Percentiles rank a stretch among this genome's conserved stretches.
phyloP scores from a whole-genome alignment of 176 grass and related monocot species.

The Saccharum officinarum region DNA sequence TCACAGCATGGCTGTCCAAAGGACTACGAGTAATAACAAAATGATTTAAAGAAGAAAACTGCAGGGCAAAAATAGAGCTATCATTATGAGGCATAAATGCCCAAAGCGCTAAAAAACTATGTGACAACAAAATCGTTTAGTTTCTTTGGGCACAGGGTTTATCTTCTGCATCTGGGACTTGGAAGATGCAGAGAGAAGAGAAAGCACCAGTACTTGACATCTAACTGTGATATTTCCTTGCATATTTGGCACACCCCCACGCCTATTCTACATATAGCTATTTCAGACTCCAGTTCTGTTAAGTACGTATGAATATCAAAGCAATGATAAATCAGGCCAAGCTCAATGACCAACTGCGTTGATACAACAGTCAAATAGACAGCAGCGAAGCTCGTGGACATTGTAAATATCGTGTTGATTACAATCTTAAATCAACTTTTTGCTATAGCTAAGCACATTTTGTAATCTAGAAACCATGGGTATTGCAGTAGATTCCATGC shows the following conservation, averaged over 20 bases:
- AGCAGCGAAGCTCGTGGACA: neutral
- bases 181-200: neutral
- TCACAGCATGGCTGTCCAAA: conserved; percentile 6
- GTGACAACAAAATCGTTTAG: neutral
- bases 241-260: neutral
- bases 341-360: neutral
- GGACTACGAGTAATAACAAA: neutral
- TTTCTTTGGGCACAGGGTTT: neutral
- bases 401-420: neutral
- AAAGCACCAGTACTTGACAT: neutral
- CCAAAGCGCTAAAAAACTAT: neutral
- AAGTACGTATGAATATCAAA: neutral
- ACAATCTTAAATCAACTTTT: neutral
- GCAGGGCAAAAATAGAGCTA: neutral
- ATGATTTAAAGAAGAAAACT: neutral
- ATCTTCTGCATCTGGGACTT: neutral
- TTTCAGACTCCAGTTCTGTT: neutral
- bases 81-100: neutral
- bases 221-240: neutral
- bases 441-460: neutral
- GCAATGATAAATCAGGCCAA: neutral
- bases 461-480: neutral
- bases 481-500: neutral
- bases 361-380: neutral
- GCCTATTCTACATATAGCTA: neutral